phyloP scores from a whole-genome alignment of 306 rosid species.

The Vigna radiata region DNA sequence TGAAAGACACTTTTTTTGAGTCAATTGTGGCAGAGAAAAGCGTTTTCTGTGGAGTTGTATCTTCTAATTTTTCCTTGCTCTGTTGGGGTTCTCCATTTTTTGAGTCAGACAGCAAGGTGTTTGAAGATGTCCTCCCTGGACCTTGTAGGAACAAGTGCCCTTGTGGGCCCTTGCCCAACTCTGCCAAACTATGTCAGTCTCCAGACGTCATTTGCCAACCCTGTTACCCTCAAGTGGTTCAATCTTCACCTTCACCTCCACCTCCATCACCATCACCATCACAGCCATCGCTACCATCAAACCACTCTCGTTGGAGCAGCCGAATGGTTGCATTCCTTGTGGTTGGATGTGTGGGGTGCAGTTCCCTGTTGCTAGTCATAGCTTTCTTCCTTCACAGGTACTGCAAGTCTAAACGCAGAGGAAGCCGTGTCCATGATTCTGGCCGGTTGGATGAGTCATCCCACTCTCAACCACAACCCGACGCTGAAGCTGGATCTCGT shows the following conservation, averaged over 20 bases:
- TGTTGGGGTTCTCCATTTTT: slow-evolving; percentile 75
- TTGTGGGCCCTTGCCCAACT: slow-evolving; percentile 38
- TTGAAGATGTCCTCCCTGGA: slow-evolving; percentile 71
- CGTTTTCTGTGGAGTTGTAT: slow-evolving; percentile 71
- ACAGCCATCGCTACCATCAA: background rate
- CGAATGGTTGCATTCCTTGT: slow-evolving; percentile 75
- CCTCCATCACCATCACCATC: background rate
- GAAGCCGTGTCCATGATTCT: slow-evolving; percentile 80
- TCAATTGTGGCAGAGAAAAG: slow-evolving; percentile 65
- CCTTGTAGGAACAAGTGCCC: slow-evolving; percentile 68
- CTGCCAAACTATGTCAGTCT: slow-evolving; percentile 45
- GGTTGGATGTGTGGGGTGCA: slow-evolving; percentile 80
- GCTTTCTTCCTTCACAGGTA: slow-evolving; percentile 55
- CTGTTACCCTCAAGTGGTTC: slow-evolving; percentile 22
- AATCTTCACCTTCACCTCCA: background rate
- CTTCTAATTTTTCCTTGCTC: slow-evolving; percentile 51
- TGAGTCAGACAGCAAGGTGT: slow-evolving; percentile 51
- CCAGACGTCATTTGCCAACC: slow-evolving; percentile 53
- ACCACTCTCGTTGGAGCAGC: slow-evolving; percentile 53
- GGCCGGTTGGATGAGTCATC: slow-evolving; percentile 66
- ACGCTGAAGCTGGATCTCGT: background rate
- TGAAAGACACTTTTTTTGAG: slow-evolving; percentile 46
- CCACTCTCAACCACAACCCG: background rate
- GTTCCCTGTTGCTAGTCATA: slow-evolving; percentile 49
- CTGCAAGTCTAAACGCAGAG: slow-evolving; percentile 59